A percentile compares a stretch with the other conserved stretches of the same genome.
Evolutionary conservation across 345 rosid species (phyloP).

Genomic region (Melastoma malabathricum): DNA sequence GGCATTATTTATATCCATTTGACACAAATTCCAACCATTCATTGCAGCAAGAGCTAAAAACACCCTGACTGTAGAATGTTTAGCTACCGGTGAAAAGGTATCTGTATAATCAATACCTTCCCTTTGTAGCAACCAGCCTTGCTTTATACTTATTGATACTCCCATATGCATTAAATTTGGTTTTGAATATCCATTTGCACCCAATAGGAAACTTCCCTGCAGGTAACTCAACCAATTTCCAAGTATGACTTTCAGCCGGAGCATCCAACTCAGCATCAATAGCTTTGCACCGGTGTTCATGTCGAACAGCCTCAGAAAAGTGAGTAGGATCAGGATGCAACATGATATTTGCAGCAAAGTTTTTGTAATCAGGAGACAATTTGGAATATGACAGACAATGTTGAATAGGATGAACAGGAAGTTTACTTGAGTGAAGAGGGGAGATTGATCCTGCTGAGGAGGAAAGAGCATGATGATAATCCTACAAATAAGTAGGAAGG

Average conservation of each 20-base stretch:
- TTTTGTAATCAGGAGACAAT: not conserved
- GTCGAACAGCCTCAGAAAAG: not conserved
- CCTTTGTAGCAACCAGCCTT: not conserved
- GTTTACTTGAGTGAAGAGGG: no score
- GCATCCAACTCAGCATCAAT: no score
- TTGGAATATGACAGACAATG: no score
- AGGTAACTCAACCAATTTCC: not conserved
- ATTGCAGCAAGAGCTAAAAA: not conserved
- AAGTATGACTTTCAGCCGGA: not conserved
- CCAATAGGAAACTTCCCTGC: not conserved
- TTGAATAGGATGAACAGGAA: no score
- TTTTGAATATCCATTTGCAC: no score
- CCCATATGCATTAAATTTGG: not conserved
- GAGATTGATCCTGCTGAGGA: no score
- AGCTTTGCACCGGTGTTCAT: no score
- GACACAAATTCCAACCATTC: not conserved
- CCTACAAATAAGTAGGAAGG: no score
- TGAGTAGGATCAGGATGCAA: not conserved
- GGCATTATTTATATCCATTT: slow-evolving; percentile 1
- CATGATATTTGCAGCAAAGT: not conserved
- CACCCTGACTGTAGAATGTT: not conserved
- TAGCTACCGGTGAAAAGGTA: not conserved
- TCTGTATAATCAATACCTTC: not conserved
- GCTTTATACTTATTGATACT: not conserved
- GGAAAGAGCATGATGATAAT: no score